Evolutionary conservation across 176 grass and related monocot genomes (phyloP).

Genomic region (Themeda triandra): DNA sequence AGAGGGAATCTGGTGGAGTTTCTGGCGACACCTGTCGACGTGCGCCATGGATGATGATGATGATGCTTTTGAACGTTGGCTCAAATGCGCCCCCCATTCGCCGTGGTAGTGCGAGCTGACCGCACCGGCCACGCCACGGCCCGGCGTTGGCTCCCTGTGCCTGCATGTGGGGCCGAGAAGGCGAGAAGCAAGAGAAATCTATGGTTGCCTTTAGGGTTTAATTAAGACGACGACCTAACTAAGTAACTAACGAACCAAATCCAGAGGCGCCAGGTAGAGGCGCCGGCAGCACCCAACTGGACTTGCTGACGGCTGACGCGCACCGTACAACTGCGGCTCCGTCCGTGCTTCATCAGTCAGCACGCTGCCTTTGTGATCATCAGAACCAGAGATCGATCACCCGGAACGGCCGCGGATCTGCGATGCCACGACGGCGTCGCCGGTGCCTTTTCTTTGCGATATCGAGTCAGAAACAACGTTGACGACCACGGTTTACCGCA

Average conservation of each 20-base stretch:
- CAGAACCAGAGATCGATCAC: too few species aligned
- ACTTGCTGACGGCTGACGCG: too few species aligned
- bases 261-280: not conserved
- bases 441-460: not conserved
- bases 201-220: not conserved
- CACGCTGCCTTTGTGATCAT: too few species aligned
- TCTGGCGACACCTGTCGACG: not conserved
- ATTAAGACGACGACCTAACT: not conserved
- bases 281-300: not conserved
- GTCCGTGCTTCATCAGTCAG: too few species aligned
- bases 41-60: not conserved
- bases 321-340: too few species aligned
- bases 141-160: not conserved
- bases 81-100: not conserved
- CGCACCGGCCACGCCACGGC: not conserved
- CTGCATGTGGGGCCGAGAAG: not conserved
- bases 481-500: not conserved
- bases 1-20: constrained; percentile 7
- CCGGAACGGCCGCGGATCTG: not conserved
- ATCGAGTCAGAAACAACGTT: not conserved
- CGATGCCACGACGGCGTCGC: not conserved
- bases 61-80: not conserved
- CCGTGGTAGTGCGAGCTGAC: not conserved
- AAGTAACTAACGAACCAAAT: not conserved
- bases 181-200: not conserved